A percentile compares a stretch with the other conserved stretches of the same genome.
These are phyloP conservation scores for Zasmidium angulare DNA, from an alignment of 2,329 filamentous ascomycete genomes.

Conservation along the genomic window DNA sequence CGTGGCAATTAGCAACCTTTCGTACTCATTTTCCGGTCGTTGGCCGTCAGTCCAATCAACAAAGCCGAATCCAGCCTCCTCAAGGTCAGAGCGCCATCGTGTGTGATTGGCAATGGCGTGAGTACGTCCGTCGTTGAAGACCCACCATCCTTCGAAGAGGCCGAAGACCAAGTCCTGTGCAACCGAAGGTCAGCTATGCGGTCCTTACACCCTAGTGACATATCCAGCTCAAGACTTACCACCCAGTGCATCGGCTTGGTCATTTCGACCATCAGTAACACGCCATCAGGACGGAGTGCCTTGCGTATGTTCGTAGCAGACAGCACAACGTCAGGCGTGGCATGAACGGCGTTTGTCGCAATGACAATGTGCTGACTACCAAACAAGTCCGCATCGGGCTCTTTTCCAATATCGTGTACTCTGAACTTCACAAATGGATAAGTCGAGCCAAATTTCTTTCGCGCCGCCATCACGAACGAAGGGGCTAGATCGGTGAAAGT, in stretches of 20 bases:
- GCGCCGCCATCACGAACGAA: constrained; percentile 28
- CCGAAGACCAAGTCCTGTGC: constrained; percentile 40
- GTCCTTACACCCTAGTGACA: no score
- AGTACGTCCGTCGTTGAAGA: constrained; percentile 39
- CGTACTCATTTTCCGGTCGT: no score
- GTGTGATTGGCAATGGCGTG: constrained; percentile 30
- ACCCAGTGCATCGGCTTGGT: constrained; percentile 23
- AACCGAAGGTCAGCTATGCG: no score
- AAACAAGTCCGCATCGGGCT: constrained; percentile 20
- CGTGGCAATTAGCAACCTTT: no score
- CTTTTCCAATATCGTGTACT: constrained; percentile 34
- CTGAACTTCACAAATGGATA: constrained; percentile 16
- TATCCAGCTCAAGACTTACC: no score
- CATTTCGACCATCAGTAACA: background rate
- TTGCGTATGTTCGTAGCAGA: background rate
- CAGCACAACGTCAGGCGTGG: constrained; percentile 23
- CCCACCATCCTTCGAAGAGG: constrained; percentile 41
- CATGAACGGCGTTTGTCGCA: constrained; percentile 39
- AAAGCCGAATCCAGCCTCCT: constrained; percentile 33
- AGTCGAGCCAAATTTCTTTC: constrained; percentile 20
- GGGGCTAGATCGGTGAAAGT: constrained; percentile 47
- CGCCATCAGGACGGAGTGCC: background rate
- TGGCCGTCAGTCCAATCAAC: constrained; percentile 40
- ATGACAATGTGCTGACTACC: constrained; percentile 36
- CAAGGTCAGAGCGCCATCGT: constrained; percentile 27